Percentiles rank a stretch among this genome's conserved stretches.
phyloP scores from a whole-genome alignment of 108 stramenopile genomes.

The Epipyxis sp. region DNA sequence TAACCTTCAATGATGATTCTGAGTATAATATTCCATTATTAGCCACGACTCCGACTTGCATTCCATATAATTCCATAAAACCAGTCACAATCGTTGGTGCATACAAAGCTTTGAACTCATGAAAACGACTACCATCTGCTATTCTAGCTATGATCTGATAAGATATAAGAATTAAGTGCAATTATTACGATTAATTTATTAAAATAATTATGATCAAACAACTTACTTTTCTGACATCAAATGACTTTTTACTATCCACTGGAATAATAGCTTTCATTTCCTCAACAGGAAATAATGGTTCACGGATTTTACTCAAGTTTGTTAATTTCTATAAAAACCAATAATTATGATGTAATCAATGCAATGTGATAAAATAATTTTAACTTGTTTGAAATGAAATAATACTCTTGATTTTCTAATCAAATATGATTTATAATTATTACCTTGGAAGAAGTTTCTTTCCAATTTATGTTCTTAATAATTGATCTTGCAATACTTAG shows the following conservation, averaged over 20 bases:
- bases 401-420: too few relatives aligned
- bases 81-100: conserved; percentile 92
- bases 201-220: not conserved
- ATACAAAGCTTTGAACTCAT: conserved; percentile 92
- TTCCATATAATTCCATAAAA: conserved; percentile 86
- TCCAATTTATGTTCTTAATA: conserved; percentile 62
- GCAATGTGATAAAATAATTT: too few relatives aligned
- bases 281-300: conserved; percentile 75
- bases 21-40: conserved; percentile 96
- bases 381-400: too few relatives aligned
- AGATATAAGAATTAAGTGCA: too few relatives aligned
- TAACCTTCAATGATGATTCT: conserved; percentile 74
- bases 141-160: conserved; percentile 88
- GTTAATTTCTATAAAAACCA: too few relatives aligned
- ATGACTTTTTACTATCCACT: conserved; percentile 80
- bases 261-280: conserved; percentile 88
- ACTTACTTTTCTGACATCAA: conserved; percentile 82
- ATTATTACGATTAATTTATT: too few relatives aligned
- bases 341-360: too few relatives aligned
- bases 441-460: not conserved
- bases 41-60: conserved; percentile 87
- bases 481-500: conserved; percentile 73
- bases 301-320: conserved; percentile 67
- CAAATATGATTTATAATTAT: not conserved
- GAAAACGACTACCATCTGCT: conserved; percentile 89